Evolutionary conservation across 169 alveolate genomes (phyloP).

Genomic region (Plasmodium yoelii): DNA sequence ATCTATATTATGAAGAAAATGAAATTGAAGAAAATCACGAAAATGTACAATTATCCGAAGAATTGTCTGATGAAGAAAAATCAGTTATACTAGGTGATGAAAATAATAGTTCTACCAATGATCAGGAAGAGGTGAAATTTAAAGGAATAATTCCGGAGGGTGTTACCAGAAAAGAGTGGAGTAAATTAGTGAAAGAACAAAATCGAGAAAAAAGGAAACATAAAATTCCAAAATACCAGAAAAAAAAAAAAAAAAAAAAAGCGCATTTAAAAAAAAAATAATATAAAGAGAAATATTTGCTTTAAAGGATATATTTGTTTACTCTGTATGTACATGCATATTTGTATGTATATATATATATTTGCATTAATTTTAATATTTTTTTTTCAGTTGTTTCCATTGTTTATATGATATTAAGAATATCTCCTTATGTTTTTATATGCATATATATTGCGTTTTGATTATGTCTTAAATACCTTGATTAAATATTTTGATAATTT

Average conservation of each 20-base stretch:
- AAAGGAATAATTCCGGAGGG: conserved; percentile 89
- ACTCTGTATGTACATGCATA: conserved; percentile 1
- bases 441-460: no score
- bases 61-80: conserved; percentile 27
- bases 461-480: no score
- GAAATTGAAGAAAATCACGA: background rate
- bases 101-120: conserved; percentile 15
- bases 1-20: conserved; percentile 10
- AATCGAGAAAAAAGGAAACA: conserved; percentile 85
- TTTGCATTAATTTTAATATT: no score
- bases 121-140: conserved; percentile 74
- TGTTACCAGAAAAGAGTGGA: conserved; percentile 88
- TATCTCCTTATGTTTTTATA: no score
- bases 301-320: no score
- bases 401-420: no score
- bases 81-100: background rate
- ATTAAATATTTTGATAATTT: no score
- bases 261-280: conserved; percentile 66
- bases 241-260: conserved; percentile 82
- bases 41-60: background rate
- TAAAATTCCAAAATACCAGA: conserved; percentile 89
- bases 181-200: conserved; percentile 87
- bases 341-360: background rate
- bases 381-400: no score
- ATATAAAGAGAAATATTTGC: conserved; percentile 7